phyloP scores from a whole-genome alignment of 768 basidiomycete species.

The Pholiota molesta region DNA sequence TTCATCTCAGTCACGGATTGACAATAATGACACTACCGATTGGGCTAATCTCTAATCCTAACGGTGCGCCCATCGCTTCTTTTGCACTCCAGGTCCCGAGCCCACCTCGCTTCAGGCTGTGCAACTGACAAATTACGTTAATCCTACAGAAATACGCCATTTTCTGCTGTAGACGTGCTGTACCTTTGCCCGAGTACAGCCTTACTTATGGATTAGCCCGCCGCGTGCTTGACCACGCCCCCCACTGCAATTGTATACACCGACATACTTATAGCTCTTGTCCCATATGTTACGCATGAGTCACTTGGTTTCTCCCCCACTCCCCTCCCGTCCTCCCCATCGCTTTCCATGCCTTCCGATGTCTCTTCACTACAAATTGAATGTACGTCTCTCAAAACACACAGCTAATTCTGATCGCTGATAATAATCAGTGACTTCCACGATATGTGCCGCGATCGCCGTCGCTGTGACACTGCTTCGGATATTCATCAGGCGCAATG shows the following conservation, averaged over 20 bases:
- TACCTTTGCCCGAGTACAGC: neutral
- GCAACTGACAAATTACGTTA: neutral
- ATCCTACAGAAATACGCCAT: neutral
- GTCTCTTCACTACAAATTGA: slow-evolving; percentile 3
- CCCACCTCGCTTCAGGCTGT: neutral
- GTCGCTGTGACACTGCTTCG: slow-evolving; percentile 33
- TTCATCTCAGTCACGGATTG: neutral
- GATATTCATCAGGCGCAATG: slow-evolving; percentile 31
- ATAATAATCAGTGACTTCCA: slow-evolving; percentile 30
- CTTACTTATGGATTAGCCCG: slow-evolving; percentile 1
- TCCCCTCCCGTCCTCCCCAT: neutral
- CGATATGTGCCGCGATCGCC: slow-evolving; percentile 36
- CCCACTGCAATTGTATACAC: neutral
- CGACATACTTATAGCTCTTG: neutral
- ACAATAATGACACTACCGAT: neutral
- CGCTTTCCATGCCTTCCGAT: neutral
- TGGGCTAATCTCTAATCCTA: neutral
- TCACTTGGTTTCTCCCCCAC: neutral
- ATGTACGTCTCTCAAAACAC: neutral
- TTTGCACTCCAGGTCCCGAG: neutral
- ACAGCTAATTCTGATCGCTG: neutral
- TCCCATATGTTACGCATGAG: neutral
- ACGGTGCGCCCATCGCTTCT: neutral
- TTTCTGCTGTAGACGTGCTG: neutral
- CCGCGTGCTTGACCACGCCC: slow-evolving; percentile 6